Evolutionary conservation across 2,329 filamentous ascomycete genomes (phyloP), one percentile per base, ranked within the genome.

Genomic region (Beauveria brongniartii): DNA sequence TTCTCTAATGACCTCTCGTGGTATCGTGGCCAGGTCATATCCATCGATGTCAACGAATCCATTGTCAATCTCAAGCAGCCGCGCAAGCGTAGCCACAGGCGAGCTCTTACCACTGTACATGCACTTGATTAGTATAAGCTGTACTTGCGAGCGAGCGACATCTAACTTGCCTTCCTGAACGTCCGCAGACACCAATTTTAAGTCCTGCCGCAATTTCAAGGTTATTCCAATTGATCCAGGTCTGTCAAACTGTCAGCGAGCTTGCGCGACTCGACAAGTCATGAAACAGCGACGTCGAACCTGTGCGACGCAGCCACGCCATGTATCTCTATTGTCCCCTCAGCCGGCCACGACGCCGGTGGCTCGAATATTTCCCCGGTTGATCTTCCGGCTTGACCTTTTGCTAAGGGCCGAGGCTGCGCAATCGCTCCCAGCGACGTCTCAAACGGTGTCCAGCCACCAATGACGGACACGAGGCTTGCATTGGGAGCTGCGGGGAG

Each of bases 21-120:
- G 63, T 1, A 72, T 41, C 0, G 52, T 64, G 2, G 65, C 62
- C 10, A 72, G 64, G 48, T 80, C 74, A 1, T 80, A 61, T 1
- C 71, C 74, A 59, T 82, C 80, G 10, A 83, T 72, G 1, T 62
- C 67, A 16, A 83, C 78, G 5, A 48, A 69, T 0, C 78, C 78
- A 0, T 68, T 55, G 1, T 71, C 72, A 10, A 75, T 67, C 10
- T 82, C 77, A 1, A 82, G 64, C 63, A 83, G 74, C 10, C 79
- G 74, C n/a, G 82, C 72, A 0, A 83, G 69, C 0, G 75, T 72
- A 7, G 75, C 67, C 0, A 80, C 65, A 1, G 82, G 70, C 0
- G 69, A 71, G 8, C 69, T 71, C 62, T 71, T 73, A 4, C 69
- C 71, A 41, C 71, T 73, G 34, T 37, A 18, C 7, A 37, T 24